A percentile compares a stretch with the other conserved stretches of the same genome.
phyloP scores from a whole-genome alignment of 75 land plant species.

The Pinus taeda region DNA sequence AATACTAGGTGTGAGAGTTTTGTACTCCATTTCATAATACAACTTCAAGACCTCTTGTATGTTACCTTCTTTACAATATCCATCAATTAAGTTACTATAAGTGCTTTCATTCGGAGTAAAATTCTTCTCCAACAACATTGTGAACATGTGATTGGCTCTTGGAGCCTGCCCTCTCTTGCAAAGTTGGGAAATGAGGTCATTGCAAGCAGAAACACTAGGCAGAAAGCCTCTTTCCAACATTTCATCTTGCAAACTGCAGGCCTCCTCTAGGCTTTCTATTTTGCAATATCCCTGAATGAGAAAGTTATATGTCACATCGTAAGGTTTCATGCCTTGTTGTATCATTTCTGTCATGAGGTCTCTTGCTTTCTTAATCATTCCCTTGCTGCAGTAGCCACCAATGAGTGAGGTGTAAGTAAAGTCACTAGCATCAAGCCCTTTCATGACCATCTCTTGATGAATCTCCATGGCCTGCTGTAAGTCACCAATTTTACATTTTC shows the following conservation, averaged over 20 bases:
- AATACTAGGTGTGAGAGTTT: constrained; percentile 24
- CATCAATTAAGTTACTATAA: constrained; percentile 42
- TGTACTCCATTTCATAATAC: constrained; percentile 52
- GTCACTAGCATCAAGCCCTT: constrained; percentile 38
- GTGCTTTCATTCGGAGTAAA: constrained; percentile 42
- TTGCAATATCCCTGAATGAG: constrained; percentile 41
- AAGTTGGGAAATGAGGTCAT: constrained; percentile 30
- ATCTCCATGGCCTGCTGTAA: constrained; percentile 27
- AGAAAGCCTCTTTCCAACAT: constrained; percentile 38
- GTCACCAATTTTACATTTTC: constrained; percentile 23
- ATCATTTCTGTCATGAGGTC: constrained; percentile 51
- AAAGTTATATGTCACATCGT: constrained; percentile 46
- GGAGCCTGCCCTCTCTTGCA: constrained; percentile 23
- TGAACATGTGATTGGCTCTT: constrained; percentile 43
- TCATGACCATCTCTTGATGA: constrained; percentile 45
- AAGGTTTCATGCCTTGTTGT: constrained; percentile 34
- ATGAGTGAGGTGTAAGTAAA: constrained; percentile 44
- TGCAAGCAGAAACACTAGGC: constrained; percentile 39
- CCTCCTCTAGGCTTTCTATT: constrained; percentile 16
- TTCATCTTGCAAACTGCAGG: constrained; percentile 24
- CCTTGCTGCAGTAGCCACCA: constrained; percentile 24
- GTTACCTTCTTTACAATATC: constrained; percentile 31
- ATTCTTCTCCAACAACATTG: constrained; percentile 45
- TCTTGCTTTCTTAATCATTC: constrained; percentile 40
- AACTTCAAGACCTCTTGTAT: constrained; percentile 33